Percentiles rank a stretch among this genome's conserved stretches.
Evolutionary conservation across 331 rosid genomes (phyloP).

Genomic region (Rosa hybrid): DNA sequence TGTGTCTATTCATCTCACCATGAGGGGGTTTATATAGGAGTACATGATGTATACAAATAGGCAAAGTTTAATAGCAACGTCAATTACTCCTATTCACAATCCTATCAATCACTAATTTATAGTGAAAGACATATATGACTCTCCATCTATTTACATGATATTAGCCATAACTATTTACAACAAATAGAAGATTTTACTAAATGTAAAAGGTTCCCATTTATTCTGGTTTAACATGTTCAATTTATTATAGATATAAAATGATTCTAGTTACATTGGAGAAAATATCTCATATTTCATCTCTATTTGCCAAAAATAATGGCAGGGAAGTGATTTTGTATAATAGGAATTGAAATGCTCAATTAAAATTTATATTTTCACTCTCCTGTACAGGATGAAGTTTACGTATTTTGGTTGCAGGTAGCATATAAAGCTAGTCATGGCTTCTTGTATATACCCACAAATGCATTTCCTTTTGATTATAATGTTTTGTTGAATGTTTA

Average conservation of each 20-base stretch:
- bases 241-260: background rate
- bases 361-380: background rate
- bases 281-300: background rate
- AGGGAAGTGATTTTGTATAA: background rate
- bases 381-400: constrained; percentile 6
- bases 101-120: too few relatives aligned
- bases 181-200: background rate
- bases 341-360: background rate
- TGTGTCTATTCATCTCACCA: too few relatives aligned
- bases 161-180: too few relatives aligned
- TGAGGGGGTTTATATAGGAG: too few relatives aligned
- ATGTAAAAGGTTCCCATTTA: background rate
- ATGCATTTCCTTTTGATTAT: background rate
- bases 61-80: too few relatives aligned
- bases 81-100: too few relatives aligned
- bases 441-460: background rate
- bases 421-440: background rate
- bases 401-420: background rate
- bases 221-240: background rate
- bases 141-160: too few relatives aligned
- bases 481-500: background rate
- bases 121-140: too few relatives aligned
- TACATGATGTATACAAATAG: too few relatives aligned
- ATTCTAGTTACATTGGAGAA: background rate
- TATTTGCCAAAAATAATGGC: background rate